A percentile compares a stretch with the other conserved stretches of the same genome.
phyloP scores from a whole-genome alignment of 495 filamentous ascomycete genomes.

The Penicillium tannophilum region DNA sequence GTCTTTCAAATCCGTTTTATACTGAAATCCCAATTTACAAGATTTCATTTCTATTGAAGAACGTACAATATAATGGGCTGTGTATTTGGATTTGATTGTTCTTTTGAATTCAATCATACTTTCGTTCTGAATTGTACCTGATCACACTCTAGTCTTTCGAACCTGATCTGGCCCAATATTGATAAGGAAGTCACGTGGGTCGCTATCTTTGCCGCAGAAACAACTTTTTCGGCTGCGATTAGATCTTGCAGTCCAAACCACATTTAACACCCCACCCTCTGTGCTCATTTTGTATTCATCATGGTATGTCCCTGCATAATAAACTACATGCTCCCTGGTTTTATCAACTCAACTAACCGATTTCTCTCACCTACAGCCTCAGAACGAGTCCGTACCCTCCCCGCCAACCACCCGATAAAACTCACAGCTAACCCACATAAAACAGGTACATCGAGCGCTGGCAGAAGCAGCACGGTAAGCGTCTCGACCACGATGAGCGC shows the following conservation, averaged over 20 bases:
- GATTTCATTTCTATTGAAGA: neutral
- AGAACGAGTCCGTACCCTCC: constrained; percentile 66
- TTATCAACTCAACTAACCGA: constrained; percentile 16
- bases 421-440: constrained; percentile 4
- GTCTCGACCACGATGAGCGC: constrained; percentile 90
- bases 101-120: too few relatives aligned
- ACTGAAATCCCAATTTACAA: neutral
- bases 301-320: constrained; percentile 35
- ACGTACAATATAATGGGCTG: too few relatives aligned
- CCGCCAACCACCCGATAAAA: constrained; percentile 24
- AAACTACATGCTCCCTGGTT: neutral
- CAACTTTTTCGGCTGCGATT: constrained; percentile 42
- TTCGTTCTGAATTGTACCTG: neutral
- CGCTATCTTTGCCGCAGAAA: constrained; percentile 35
- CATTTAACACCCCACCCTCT: constrained; percentile 18
- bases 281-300: constrained; percentile 30
- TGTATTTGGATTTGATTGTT: too few relatives aligned
- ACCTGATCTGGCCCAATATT: constrained; percentile 7
- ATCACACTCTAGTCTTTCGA: too few relatives aligned
- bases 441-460: constrained; percentile 83
- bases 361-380: constrained; percentile 58
- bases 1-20: neutral
- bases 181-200: constrained; percentile 31
- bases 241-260: constrained; percentile 30
- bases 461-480: constrained; percentile 77